A percentile compares a stretch with the other conserved stretches of the same genome.
These are phyloP conservation scores for Suhomyces bokatorum DNA, from an alignment of 1,139 yeast genomes.

Conservation along the genomic window DNA sequence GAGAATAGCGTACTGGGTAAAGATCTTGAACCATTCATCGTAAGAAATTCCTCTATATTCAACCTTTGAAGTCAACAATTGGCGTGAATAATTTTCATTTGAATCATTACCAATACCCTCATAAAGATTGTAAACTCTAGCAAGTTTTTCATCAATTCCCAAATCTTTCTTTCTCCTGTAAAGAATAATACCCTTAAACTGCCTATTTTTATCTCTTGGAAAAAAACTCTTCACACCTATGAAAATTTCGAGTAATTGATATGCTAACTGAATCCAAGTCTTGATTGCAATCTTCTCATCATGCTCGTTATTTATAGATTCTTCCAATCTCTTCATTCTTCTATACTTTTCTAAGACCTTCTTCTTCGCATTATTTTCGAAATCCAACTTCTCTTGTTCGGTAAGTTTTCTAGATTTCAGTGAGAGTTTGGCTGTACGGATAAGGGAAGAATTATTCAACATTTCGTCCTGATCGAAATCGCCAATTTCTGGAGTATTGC, in stretches of 20 bases:
- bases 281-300: slow-evolving; percentile 64
- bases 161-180: slow-evolving; percentile 61
- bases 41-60: slow-evolving; percentile 76
- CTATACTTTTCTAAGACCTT: slow-evolving; percentile 66
- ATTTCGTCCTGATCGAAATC: slow-evolving; percentile 6
- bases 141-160: slow-evolving; percentile 70
- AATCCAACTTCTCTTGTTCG: slow-evolving; percentile 56
- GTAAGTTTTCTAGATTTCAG: slow-evolving; percentile 37
- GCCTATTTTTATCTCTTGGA: slow-evolving; percentile 69
- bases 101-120: slow-evolving; percentile 50
- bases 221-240: slow-evolving; percentile 75
- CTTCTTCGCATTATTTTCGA: slow-evolving; percentile 59
- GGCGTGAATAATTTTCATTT: slow-evolving; percentile 36
- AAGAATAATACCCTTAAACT: slow-evolving; percentile 66
- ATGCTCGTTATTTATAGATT: slow-evolving; percentile 40
- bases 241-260: slow-evolving; percentile 80
- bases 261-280: slow-evolving; percentile 84
- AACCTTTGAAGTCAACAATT: slow-evolving; percentile 44
- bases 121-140: slow-evolving; percentile 63
- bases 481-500: slow-evolving; percentile 5
- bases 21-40: slow-evolving; percentile 81
- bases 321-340: slow-evolving; percentile 59
- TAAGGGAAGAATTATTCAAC: slow-evolving; percentile 21
- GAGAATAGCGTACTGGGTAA: slow-evolving; percentile 73
- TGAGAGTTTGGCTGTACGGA: slow-evolving; percentile 25